Conservation (phyloP, 192 early-diverging fungal genomes). For the Thamnidium elegans region DNA sequence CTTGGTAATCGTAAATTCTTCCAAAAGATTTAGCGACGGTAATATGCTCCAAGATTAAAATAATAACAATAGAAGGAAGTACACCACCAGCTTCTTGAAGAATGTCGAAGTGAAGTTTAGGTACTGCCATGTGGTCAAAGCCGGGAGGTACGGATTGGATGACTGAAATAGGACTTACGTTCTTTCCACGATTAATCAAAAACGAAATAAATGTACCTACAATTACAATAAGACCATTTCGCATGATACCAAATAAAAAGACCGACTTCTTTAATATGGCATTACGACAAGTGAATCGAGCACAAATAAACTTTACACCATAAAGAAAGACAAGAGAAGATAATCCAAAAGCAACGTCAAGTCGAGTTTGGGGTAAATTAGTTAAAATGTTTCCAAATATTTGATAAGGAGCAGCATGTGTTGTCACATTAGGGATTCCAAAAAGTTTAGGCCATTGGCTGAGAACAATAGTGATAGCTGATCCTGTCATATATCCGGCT, state of each 20-base stretch:
- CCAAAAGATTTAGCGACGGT: conserved; percentile 88
- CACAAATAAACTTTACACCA: conserved; percentile 35
- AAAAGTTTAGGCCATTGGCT: conserved; percentile 75
- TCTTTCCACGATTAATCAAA: conserved; percentile 37
- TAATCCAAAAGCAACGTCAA: conserved; percentile 62
- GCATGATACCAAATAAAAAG: conserved; percentile 64
- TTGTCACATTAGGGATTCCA: conserved; percentile 71
- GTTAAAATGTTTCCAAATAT: conserved; percentile 21
- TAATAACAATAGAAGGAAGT: conserved; percentile 64
- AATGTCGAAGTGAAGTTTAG: conserved; percentile 49
- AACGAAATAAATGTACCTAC: conserved; percentile 73
- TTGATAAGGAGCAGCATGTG: conserved; percentile 62
- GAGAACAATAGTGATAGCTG: conserved; percentile 75
- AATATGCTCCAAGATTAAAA: conserved; percentile 86
- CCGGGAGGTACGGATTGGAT: conserved; percentile 75
- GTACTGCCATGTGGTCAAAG: conserved; percentile 58
- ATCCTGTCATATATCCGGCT: conserved; percentile 84
- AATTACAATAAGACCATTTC: conserved; percentile 72
- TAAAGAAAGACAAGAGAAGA: conserved; percentile 41
- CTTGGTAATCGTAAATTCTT: conserved; percentile 75
- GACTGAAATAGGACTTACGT: conserved; percentile 52
- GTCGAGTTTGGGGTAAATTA: conserved; percentile 46
- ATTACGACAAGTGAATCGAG: conserved; percentile 33
- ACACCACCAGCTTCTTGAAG: conserved; percentile 50
- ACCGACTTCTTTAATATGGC: conserved; percentile 46